A percentile compares a stretch with the other conserved stretches of the same genome.
Conservation (phyloP, 495 filamentous ascomycete genomes). For the Aspergillus steynii region DNA sequence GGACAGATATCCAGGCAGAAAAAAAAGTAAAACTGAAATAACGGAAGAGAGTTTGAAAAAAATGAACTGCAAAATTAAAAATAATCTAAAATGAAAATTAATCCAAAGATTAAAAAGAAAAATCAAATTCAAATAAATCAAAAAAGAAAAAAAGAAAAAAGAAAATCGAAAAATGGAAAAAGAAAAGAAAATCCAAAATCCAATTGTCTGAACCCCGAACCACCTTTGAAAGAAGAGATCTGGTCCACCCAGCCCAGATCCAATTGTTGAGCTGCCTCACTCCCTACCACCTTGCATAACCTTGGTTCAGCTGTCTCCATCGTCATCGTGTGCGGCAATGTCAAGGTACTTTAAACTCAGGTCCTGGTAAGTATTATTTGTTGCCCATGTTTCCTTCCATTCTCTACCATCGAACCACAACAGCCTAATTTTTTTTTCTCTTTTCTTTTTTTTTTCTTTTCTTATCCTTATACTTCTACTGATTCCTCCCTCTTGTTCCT, state of each 20-base stretch:
- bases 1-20: too few species aligned
- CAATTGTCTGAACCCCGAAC: slow-evolving; percentile 10
- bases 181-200: slow-evolving; percentile 11
- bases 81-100: slow-evolving; percentile 1
- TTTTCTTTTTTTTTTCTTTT: slow-evolving; percentile 9
- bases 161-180: slow-evolving; percentile 7
- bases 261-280: slow-evolving; percentile 26
- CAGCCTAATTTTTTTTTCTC: slow-evolving; percentile 3
- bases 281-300: slow-evolving; percentile 30
- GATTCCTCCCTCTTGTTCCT: slow-evolving; percentile 1
- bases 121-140: slow-evolving; percentile 4
- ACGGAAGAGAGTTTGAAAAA: neutral
- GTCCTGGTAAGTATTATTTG: slow-evolving; percentile 21
- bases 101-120: slow-evolving; percentile 5
- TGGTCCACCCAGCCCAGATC: slow-evolving; percentile 24
- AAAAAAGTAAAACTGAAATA: too few species aligned
- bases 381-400: slow-evolving; percentile 19
- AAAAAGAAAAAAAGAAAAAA: slow-evolving; percentile 11
- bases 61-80: neutral
- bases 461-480: slow-evolving; percentile 1
- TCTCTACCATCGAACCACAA: neutral
- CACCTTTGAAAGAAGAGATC: slow-evolving; percentile 21
- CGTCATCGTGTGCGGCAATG: slow-evolving; percentile 32
- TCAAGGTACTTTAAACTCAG: slow-evolving; percentile 26
- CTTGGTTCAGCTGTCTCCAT: slow-evolving; percentile 34